A percentile compares a stretch with the other conserved stretches of the same genome.
Conservation (phyloP, 306 rosid species). For the Prinsepia uniflora region DNA sequence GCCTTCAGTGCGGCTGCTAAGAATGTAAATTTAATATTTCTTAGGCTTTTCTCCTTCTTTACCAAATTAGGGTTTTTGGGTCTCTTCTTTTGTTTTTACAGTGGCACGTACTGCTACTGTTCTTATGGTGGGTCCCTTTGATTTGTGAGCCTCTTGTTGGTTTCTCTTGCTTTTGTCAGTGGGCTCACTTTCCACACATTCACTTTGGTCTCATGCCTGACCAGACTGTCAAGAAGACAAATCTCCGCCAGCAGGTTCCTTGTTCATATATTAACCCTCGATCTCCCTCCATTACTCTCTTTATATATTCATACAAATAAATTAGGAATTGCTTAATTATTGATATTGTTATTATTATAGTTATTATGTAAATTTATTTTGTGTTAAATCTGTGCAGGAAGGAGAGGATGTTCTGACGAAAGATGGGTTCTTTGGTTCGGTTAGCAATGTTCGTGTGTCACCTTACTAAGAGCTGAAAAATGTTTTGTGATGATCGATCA, state of each 20-base stretch:
- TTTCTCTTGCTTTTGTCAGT: slow-evolving; percentile 28
- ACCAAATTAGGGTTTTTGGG: slow-evolving; percentile 28
- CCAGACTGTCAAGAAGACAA: slow-evolving; percentile 52
- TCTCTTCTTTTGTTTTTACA: background rate
- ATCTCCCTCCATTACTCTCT: too few species aligned
- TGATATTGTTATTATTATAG: too few species aligned
- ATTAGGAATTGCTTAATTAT: background rate
- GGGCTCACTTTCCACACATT: slow-evolving; percentile 63
- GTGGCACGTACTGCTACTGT: background rate
- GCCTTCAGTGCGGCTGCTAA: slow-evolving; percentile 60
- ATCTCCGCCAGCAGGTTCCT: slow-evolving; percentile 45
- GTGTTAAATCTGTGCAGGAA: slow-evolving; percentile 28
- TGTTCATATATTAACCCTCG: background rate
- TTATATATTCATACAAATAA: background rate
- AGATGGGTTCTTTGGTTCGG: slow-evolving; percentile 46
- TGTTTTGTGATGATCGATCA: background rate
- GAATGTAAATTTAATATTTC: slow-evolving; percentile 35
- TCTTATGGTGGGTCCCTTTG: slow-evolving; percentile 5
- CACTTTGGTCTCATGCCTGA: slow-evolving; percentile 63
- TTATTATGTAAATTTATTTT: background rate
- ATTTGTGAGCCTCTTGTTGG: slow-evolving; percentile 12
- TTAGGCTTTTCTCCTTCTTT: background rate
- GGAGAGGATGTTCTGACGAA: slow-evolving; percentile 49
- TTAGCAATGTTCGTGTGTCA: slow-evolving; percentile 39
- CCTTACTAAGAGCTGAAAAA: slow-evolving; percentile 26